Evolutionary conservation across 2,329 filamentous ascomycete species (phyloP).

Genomic region (Cryphonectria japonica): DNA sequence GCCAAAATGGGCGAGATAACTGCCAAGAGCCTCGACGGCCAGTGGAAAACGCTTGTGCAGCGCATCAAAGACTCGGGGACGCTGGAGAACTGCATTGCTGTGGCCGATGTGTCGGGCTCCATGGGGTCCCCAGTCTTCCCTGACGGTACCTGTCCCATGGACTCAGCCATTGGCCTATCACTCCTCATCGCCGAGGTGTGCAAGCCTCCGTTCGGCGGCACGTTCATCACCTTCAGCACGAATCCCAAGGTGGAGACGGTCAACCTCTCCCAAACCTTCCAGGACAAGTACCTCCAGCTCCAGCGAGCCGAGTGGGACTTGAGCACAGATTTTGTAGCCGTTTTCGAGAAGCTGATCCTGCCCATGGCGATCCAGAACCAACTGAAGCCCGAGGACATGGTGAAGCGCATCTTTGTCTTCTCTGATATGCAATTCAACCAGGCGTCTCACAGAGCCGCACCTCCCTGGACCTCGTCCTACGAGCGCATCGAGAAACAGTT

Average conservation of each 20-base stretch:
- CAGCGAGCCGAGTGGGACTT: conserved; percentile 41
- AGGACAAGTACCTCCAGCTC: conserved; percentile 46
- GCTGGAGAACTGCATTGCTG: conserved; percentile 56
- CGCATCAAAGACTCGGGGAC: conserved; percentile 59
- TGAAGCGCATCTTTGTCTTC: conserved; percentile 64
- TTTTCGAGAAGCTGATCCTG: conserved; percentile 58
- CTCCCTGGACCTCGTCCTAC: conserved; percentile 50
- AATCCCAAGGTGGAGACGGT: conserved; percentile 47
- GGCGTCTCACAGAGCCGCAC: not conserved
- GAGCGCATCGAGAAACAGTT: conserved; percentile 53
- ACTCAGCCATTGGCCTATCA: conserved; percentile 59
- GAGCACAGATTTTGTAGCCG: conserved; percentile 57
- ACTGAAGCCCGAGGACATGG: conserved; percentile 59
- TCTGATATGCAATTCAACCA: conserved; percentile 65
- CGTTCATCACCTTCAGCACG: conserved; percentile 58
- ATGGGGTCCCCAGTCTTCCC: conserved; percentile 47
- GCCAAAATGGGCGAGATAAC: conserved; percentile 39
- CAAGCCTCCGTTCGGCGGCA: conserved; percentile 55
- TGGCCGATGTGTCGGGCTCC: conserved; percentile 61
- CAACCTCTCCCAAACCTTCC: conserved; percentile 43
- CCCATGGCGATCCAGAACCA: conserved; percentile 56
- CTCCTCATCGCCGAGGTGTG: conserved; percentile 59
- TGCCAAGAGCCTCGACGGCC: conserved; percentile 48
- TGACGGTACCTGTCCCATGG: conserved; percentile 52
- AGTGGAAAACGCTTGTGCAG: conserved; percentile 63